phyloP scores from a whole-genome alignment of 257 asterid species.

The Osmanthus fragrans region DNA sequence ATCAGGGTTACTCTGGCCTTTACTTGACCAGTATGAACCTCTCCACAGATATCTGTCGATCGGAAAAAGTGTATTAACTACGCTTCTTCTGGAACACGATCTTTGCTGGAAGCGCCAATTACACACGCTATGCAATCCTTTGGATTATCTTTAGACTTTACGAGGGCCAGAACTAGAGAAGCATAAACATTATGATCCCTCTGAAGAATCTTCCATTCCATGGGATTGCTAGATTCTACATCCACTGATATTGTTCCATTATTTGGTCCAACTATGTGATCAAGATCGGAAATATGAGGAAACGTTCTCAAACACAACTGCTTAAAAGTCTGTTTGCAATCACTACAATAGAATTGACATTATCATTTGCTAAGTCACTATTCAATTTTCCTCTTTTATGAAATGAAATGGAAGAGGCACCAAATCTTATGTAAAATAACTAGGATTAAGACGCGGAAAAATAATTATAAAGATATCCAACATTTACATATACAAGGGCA shows the following conservation, averaged over 20 bases:
- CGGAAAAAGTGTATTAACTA: constrained; percentile 40
- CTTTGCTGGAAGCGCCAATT: constrained; percentile 60
- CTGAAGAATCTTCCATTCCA: constrained; percentile 32
- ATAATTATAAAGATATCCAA: not conserved
- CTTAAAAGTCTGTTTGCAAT: constrained; percentile 48
- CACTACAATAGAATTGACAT: constrained; percentile 38
- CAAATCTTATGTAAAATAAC: not conserved
- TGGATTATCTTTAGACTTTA: constrained; percentile 21
- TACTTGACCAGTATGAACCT: constrained; percentile 60
- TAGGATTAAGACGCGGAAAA: not conserved
- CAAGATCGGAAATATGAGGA: constrained; percentile 43
- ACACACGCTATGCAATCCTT: constrained; percentile 37
- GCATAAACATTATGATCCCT: constrained; percentile 48
- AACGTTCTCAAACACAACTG: constrained; percentile 46
- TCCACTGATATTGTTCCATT: constrained; percentile 11
- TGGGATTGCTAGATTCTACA: constrained; percentile 31
- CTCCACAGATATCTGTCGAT: constrained; percentile 26
- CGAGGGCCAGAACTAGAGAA: constrained; percentile 36
- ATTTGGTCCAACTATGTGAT: constrained; percentile 20
- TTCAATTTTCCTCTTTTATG: not conserved
- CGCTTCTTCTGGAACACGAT: constrained; percentile 33
- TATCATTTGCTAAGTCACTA: not conserved
- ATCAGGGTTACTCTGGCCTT: constrained; percentile 48
- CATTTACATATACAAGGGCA: not conserved
- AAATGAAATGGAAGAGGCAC: not conserved